Percentiles rank a stretch among this genome's conserved stretches.
These are phyloP conservation scores for Gentiana straminea DNA, from an alignment of 257 asterid species.

Conservation along the genomic window DNA sequence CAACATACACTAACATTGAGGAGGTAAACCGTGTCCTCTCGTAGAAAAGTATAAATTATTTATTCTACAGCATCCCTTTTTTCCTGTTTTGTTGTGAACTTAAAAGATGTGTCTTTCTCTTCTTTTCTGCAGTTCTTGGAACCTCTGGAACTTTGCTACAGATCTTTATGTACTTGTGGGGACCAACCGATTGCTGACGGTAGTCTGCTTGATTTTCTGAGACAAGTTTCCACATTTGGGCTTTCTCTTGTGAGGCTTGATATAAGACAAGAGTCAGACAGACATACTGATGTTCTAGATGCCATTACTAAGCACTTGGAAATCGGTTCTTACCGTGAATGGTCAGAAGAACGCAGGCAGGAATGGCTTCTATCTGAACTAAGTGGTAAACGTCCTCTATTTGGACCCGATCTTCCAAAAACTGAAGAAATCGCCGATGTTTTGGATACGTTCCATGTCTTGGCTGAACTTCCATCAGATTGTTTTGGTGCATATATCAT, in stretches of 20 bases:
- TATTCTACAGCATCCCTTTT: too few species aligned
- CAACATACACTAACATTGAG: constrained; percentile 27
- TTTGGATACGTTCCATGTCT: constrained; percentile 38
- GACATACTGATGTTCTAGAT: constrained; percentile 43
- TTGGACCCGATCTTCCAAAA: constrained; percentile 38
- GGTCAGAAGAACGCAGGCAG: constrained; percentile 38
- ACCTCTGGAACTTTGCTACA: constrained; percentile 43
- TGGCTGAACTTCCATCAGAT: constrained; percentile 40
- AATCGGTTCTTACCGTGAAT: constrained; percentile 37
- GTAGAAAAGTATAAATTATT: not conserved
- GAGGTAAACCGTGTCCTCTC: constrained; percentile 18
- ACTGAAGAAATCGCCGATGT: constrained; percentile 43
- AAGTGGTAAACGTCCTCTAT: constrained; percentile 41
- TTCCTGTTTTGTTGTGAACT: too few species aligned
- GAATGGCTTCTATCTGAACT: constrained; percentile 47
- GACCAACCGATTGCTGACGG: constrained; percentile 42
- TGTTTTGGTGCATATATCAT: constrained; percentile 42
- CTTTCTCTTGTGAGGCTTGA: constrained; percentile 43
- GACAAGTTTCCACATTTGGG: constrained; percentile 49
- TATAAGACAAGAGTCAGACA: constrained; percentile 43
- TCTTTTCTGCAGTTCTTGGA: constrained; percentile 30
- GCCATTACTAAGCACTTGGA: constrained; percentile 38
- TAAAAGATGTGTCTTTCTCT: too few species aligned
- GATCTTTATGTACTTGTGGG: constrained; percentile 44
- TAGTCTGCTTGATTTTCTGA: constrained; percentile 38